A percentile compares a stretch with the other conserved stretches of the same genome.
Conservation (phyloP, 345 rosid species). For the Citrus sp. region DNA sequence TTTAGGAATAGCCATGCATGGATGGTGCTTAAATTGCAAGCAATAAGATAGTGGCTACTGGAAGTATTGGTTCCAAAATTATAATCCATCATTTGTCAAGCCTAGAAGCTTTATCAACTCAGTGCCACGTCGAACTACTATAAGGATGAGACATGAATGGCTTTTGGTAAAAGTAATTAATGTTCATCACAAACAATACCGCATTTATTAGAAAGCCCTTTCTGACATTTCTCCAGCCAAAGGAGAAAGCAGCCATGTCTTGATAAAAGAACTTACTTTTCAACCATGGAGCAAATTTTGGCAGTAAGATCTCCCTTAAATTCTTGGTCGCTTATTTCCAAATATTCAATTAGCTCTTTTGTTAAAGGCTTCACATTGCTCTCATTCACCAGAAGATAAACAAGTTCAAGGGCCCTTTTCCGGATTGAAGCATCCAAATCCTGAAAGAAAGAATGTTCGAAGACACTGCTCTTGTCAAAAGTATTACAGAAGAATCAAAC, state of each 20-base stretch:
- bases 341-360: slow-evolving; percentile 89
- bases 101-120: slow-evolving; percentile 8
- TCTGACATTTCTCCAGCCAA: not conserved
- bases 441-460: slow-evolving; percentile 49
- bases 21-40: not conserved
- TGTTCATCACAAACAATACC: not conserved
- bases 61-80: not conserved
- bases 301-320: slow-evolving; percentile 98
- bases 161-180: not conserved
- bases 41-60: not conserved
- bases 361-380: slow-evolving; percentile 86
- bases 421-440: slow-evolving; percentile 98
- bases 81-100: not conserved
- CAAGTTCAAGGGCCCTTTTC: slow-evolving; percentile 95
- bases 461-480: slow-evolving; percentile 1
- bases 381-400: slow-evolving; percentile 81
- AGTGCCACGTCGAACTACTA: not conserved
- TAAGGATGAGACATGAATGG: not conserved
- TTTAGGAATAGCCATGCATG: not conserved
- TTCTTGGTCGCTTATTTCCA: slow-evolving; percentile 95
- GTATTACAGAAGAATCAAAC: slow-evolving; percentile 1
- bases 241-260: not conserved
- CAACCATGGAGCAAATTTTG: slow-evolving; percentile 93
- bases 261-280: slow-evolving; percentile 63
- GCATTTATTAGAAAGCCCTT: slow-evolving; percentile 2